Evolutionary conservation across 2,329 filamentous ascomycete species (phyloP).

Genomic region (Exophiala oligosperma): DNA sequence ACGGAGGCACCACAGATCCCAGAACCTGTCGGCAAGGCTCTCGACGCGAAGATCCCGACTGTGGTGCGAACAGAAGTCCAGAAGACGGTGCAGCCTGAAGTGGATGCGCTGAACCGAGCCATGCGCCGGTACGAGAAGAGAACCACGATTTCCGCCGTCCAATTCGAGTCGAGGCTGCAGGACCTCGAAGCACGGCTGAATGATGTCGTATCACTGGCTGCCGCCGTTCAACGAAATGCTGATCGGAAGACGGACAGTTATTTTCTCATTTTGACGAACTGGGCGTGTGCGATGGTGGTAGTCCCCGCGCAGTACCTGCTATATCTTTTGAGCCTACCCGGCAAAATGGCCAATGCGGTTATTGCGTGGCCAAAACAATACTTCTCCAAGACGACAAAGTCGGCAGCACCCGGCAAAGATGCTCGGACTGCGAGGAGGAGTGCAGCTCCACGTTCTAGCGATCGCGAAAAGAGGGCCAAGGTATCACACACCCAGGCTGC

Average conservation of each 20-base stretch:
- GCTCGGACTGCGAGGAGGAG: conserved; percentile 9
- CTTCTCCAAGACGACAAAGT: conserved; percentile 10
- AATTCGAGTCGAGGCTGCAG: conserved; percentile 73
- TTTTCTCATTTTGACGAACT: conserved; percentile 36
- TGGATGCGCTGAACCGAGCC: conserved; percentile 85
- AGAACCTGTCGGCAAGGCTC: conserved; percentile 47
- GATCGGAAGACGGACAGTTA: conserved; percentile 31
- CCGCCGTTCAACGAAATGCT: conserved; percentile 56
- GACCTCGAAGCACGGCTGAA: conserved; percentile 70
- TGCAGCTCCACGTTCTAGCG: background rate
- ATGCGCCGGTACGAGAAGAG: conserved; percentile 92
- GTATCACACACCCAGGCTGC: background rate
- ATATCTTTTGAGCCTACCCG: conserved; percentile 35
- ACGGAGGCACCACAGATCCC: conserved; percentile 27
- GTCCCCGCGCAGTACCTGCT: conserved; percentile 38
- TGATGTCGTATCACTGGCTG: conserved; percentile 79
- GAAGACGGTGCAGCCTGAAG: conserved; percentile 70
- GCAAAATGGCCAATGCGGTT: conserved; percentile 24
- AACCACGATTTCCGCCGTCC: conserved; percentile 69
- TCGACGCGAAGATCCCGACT: conserved; percentile 28
- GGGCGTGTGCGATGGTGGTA: conserved; percentile 37
- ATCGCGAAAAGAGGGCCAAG: conserved; percentile 2
- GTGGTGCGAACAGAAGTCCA: conserved; percentile 57
- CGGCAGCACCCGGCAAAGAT: conserved; percentile 5
- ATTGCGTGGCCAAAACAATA: conserved; percentile 14